Percentiles rank a stretch among this genome's conserved stretches.
These are phyloP conservation scores for Saxispiralis lemnorum DNA, from an alignment of 495 filamentous ascomycete genomes.

Conservation along the genomic window DNA sequence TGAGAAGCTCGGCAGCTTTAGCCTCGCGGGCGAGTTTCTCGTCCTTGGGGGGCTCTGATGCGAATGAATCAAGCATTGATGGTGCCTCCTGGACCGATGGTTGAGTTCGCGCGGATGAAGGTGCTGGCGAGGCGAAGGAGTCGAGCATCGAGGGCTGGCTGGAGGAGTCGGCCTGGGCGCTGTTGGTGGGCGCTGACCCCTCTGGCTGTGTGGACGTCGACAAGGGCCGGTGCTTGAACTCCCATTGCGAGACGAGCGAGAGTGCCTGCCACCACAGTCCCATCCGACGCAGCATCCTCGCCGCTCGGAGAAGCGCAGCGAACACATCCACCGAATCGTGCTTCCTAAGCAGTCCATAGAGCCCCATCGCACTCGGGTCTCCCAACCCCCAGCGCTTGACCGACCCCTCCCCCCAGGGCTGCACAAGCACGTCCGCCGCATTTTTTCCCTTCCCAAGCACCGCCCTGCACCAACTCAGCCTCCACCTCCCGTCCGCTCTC, in stretches of 20 bases:
- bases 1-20: slow-evolving; percentile 23
- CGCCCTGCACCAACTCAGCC: slow-evolving; percentile 92
- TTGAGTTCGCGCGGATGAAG: slow-evolving; percentile 6
- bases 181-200: slow-evolving; percentile 5
- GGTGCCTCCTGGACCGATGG: slow-evolving; percentile 18
- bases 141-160: slow-evolving; percentile 15
- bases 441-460: slow-evolving; percentile 69
- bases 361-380: slow-evolving; percentile 69
- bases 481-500: slow-evolving; percentile 70
- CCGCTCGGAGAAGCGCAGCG: slow-evolving; percentile 79
- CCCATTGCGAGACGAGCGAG: slow-evolving; percentile 67
- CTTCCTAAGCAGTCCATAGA: slow-evolving; percentile 66
- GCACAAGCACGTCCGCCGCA: slow-evolving; percentile 70
- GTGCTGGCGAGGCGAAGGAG: slow-evolving; percentile 4
- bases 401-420: slow-evolving; percentile 19
- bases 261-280: slow-evolving; percentile 87
- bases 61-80: slow-evolving; percentile 7
- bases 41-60: not conserved
- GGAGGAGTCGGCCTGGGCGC: not conserved
- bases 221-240: slow-evolving; percentile 32
- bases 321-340: slow-evolving; percentile 51
- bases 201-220: too few relatives aligned
- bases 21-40: slow-evolving; percentile 10
- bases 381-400: slow-evolving; percentile 6
- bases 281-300: slow-evolving; percentile 81